These are phyloP conservation scores for Kitagawia praeruptora DNA, from an alignment of 129 eudicot species.

Conservation along the genomic window DNA sequence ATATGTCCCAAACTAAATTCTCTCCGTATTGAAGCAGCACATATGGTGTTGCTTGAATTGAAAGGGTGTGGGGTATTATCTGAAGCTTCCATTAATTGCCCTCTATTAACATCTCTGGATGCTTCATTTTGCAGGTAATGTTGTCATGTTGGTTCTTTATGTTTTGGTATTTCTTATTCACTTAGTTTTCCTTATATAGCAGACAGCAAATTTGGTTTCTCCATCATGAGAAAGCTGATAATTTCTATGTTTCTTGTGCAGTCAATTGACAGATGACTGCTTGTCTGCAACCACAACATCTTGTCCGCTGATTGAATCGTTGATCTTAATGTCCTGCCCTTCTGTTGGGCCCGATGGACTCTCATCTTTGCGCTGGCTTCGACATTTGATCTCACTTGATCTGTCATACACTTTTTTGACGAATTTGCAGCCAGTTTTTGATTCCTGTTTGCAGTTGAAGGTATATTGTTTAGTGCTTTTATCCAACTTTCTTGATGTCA, in stretches of 20 bases:
- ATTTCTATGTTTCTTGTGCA: conserved; percentile 26
- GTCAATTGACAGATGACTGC: conserved; percentile 87
- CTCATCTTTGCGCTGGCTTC: conserved; percentile 56
- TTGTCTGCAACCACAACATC: conserved; percentile 86
- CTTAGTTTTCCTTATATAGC: neutral
- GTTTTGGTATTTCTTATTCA: neutral
- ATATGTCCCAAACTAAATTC: conserved; percentile 78
- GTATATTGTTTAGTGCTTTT: conserved; percentile 21
- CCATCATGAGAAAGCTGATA: neutral
- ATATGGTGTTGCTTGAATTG: conserved; percentile 83
- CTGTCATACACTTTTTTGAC: conserved; percentile 84
- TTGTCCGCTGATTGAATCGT: conserved; percentile 79
- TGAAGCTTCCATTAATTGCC: conserved; percentile 76
- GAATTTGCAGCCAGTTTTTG: conserved; percentile 75
- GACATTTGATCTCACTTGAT: conserved; percentile 77
- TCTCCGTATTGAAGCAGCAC: conserved; percentile 70
- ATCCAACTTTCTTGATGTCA: neutral
- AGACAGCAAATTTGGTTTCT: neutral
- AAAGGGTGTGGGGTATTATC: conserved; percentile 97
- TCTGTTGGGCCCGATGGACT: conserved; percentile 87
- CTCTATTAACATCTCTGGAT: conserved; percentile 73
- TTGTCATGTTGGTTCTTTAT: neutral
- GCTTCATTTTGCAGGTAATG: conserved; percentile 98
- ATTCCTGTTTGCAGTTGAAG: conserved; percentile 73
- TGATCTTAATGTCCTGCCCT: conserved; percentile 87